Percentiles rank a stretch among this genome's conserved stretches.
Conservation (phyloP, 2,329 filamentous ascomycete genomes). For the Rutstroemia sp. region DNA sequence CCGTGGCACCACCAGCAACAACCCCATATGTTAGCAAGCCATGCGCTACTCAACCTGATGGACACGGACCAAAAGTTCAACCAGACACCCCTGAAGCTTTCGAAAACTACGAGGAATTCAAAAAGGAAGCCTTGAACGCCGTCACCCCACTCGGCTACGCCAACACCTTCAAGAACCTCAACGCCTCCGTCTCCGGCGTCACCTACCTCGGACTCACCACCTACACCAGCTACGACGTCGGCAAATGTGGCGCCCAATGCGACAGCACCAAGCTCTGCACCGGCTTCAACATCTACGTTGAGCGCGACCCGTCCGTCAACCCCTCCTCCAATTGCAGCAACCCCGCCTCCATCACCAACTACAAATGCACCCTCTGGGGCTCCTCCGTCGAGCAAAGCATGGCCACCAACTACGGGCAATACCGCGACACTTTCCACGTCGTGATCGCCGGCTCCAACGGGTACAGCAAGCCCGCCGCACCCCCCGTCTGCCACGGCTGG, state of each 20-base stretch:
- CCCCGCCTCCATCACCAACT: constrained; percentile 27
- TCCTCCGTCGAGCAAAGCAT: constrained; percentile 19
- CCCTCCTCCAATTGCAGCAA: constrained; percentile 27
- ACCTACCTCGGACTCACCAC: constrained; percentile 24
- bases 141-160: constrained; percentile 27
- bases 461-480: constrained; percentile 23
- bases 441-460: constrained; percentile 37
- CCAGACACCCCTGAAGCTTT: constrained; percentile 32
- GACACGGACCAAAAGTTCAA: constrained; percentile 26
- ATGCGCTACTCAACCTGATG: constrained; percentile 12
- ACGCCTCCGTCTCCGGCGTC: constrained; percentile 18
- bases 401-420: constrained; percentile 31
- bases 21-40: not conserved
- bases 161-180: constrained; percentile 27
- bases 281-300: constrained; percentile 30
- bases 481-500: constrained; percentile 14
- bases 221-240: constrained; percentile 24
- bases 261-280: constrained; percentile 20
- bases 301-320: constrained; percentile 29
- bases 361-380: constrained; percentile 32
- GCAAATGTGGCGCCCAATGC: constrained; percentile 23
- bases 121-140: constrained; percentile 19
- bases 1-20: not conserved
- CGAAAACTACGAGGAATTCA: constrained; percentile 18
- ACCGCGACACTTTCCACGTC: constrained; percentile 30